These are phyloP conservation scores for Hortaea werneckii DNA, from an alignment of 2,329 filamentous ascomycete genomes.

Conservation along the genomic window DNA sequence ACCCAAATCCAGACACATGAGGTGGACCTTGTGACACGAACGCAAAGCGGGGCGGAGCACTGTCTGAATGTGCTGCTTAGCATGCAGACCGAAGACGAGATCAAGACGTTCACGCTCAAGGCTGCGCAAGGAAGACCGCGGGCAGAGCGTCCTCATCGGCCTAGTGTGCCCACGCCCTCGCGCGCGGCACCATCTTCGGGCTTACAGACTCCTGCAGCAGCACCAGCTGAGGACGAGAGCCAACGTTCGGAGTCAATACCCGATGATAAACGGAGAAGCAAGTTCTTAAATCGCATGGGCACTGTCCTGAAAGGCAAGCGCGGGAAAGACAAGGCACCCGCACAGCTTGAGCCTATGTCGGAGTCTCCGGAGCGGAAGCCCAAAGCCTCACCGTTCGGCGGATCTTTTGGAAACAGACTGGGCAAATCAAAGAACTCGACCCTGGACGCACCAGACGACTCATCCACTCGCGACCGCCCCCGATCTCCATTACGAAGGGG, in stretches of 20 bases:
- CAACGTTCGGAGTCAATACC: slow-evolving; percentile 38
- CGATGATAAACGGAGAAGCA: slow-evolving; percentile 27
- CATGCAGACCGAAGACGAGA: slow-evolving; percentile 77
- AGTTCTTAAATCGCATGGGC: slow-evolving; percentile 50
- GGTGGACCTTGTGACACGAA: slow-evolving; percentile 72
- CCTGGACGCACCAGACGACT: slow-evolving; percentile 22
- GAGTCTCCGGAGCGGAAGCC: slow-evolving; percentile 44
- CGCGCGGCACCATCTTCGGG: slow-evolving; percentile 7
- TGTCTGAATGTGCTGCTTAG: slow-evolving; percentile 76
- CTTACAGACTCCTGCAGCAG: slow-evolving; percentile 12
- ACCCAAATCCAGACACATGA: slow-evolving; percentile 93
- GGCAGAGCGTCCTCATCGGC: slow-evolving; percentile 2
- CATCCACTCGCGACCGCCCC: slow-evolving; percentile 14
- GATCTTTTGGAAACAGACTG: slow-evolving; percentile 48
- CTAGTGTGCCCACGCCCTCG: slow-evolving; percentile 4
- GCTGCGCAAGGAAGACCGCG: slow-evolving; percentile 19
- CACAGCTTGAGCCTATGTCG: slow-evolving; percentile 18
- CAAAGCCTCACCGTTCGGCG: slow-evolving; percentile 45
- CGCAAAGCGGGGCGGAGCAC: slow-evolving; percentile 62
- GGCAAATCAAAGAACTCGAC: slow-evolving; percentile 53
- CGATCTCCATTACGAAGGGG: slow-evolving; percentile 22
- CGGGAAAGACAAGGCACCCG: slow-evolving; percentile 37
- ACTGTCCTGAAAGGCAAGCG: slow-evolving; percentile 53
- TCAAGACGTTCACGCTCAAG: slow-evolving; percentile 56
- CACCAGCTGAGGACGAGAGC: slow-evolving; percentile 16